A percentile compares a stretch with the other conserved stretches of the same genome.
Evolutionary conservation across 257 asterid genomes (phyloP).

Genomic region (Solanum corneliomulleri): DNA sequence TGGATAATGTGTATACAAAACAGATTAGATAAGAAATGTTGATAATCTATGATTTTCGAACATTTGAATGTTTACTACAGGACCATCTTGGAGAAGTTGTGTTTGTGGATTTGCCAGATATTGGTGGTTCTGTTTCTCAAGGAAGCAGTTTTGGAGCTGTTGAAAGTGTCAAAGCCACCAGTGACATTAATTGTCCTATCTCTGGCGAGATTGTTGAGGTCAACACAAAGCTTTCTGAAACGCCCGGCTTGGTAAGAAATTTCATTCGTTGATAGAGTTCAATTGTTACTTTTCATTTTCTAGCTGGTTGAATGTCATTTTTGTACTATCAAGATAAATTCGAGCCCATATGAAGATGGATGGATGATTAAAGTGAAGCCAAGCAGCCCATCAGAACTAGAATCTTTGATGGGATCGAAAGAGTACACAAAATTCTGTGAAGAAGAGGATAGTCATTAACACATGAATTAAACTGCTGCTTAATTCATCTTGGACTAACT

Average conservation of each 20-base stretch:
- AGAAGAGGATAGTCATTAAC: slow-evolving; percentile 45
- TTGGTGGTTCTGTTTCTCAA: slow-evolving; percentile 36
- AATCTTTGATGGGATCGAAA: slow-evolving; percentile 47
- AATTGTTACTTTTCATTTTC: not conserved
- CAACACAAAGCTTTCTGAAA: slow-evolving; percentile 51
- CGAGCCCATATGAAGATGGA: slow-evolving; percentile 85
- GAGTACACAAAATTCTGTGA: slow-evolving; percentile 82
- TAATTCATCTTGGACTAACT: slow-evolving; percentile 5
- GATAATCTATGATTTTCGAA: not conserved
- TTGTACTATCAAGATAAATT: slow-evolving; percentile 36
- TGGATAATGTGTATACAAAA: not conserved
- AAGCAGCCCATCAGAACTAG: slow-evolving; percentile 49
- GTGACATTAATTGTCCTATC: slow-evolving; percentile 77
- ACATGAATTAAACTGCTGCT: not conserved
- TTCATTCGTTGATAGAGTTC: not conserved
- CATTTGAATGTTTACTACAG: slow-evolving; percentile 14
- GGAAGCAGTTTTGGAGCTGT: slow-evolving; percentile 67
- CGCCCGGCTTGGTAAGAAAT: slow-evolving; percentile 63
- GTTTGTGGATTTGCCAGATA: slow-evolving; percentile 78
- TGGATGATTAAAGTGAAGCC: slow-evolving; percentile 98
- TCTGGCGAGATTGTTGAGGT: slow-evolving; percentile 78
- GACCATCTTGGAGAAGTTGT: slow-evolving; percentile 92
- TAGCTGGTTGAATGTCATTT: not conserved
- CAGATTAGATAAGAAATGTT: not conserved
- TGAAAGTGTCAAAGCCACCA: slow-evolving; percentile 93